Percentiles rank a stretch among this genome's conserved stretches.
phyloP scores from a whole-genome alignment of 768 basidiomycete genomes.

The Leucocoprinus leucothites region DNA sequence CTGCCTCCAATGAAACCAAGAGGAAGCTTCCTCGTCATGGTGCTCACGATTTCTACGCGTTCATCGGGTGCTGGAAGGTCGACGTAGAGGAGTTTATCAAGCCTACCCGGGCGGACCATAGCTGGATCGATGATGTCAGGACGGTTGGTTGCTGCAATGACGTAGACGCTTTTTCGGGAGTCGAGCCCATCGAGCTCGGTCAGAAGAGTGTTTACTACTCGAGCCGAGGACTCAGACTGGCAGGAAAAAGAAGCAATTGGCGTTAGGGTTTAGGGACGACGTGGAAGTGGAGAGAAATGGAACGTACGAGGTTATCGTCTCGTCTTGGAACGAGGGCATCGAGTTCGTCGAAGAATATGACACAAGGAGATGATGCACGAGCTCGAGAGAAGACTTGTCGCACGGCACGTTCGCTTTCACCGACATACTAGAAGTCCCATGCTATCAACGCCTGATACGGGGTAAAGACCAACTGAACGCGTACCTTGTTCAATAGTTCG shows the following conservation, averaged over 20 bases:
- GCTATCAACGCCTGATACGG: not conserved
- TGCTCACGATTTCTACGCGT: conserved; percentile 81
- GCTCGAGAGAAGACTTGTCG: conserved; percentile 93
- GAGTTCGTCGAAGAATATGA: conserved; percentile 94
- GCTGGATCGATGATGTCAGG: conserved; percentile 98
- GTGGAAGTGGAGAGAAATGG: not conserved
- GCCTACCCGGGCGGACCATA: conserved; percentile 93
- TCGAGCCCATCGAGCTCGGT: conserved; percentile 95
- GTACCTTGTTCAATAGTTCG: conserved; percentile 92
- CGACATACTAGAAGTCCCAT: conserved; percentile 80
- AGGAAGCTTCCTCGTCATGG: conserved; percentile 71
- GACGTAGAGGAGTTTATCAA: conserved; percentile 93
- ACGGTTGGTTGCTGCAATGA: conserved; percentile 92
- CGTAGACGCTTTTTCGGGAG: conserved; percentile 81
- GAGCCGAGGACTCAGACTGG: conserved; percentile 89
- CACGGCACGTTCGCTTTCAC: conserved; percentile 94
- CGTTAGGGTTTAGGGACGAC: not conserved
- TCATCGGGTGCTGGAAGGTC: conserved; percentile 76
- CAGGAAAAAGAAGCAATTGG: not conserved
- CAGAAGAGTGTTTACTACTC: conserved; percentile 91
- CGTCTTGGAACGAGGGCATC: conserved; percentile 89
- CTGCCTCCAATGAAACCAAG: conserved; percentile 31
- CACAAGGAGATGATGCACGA: conserved; percentile 89
- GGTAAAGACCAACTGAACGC: not conserved
- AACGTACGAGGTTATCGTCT: conserved; percentile 80